Conservation (phyloP, 2,329 filamentous ascomycete genomes). For the Aspergillus sp. region DNA sequence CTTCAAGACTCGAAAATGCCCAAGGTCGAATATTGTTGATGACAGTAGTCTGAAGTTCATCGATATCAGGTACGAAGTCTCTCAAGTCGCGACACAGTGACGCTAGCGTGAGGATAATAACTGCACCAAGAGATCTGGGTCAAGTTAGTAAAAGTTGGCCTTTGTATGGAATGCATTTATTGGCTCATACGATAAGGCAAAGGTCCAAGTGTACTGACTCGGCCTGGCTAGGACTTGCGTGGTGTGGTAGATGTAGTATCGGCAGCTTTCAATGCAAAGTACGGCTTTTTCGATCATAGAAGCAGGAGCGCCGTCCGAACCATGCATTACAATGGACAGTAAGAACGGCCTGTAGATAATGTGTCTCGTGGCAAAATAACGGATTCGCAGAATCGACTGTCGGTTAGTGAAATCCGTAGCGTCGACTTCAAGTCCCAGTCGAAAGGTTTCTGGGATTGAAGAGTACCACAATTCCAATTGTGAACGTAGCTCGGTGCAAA, state of each 20-base stretch:
- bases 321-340: neutral
- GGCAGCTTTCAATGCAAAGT: conserved; percentile 1
- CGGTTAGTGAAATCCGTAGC: neutral
- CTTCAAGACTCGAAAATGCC: conserved; percentile 1
- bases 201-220: conserved; percentile 2
- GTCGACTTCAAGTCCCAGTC: neutral
- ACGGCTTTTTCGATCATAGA: neutral
- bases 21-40: conserved; percentile 1
- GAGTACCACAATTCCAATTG: conserved; percentile 1
- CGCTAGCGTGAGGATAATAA: neutral
- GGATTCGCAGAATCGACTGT: neutral
- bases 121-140: neutral
- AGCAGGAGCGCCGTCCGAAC: neutral
- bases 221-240: neutral
- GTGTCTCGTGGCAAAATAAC: neutral
- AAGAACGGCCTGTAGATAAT: neutral
- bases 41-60: neutral
- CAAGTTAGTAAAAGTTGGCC: neutral
- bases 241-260: neutral
- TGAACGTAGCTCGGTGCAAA: neutral
- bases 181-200: neutral
- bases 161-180: too few relatives aligned
- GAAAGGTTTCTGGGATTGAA: neutral
- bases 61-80: conserved; percentile 1
- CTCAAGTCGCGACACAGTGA: neutral